phyloP scores from a whole-genome alignment of 2,329 filamentous ascomycete species.

The Colletotrichum zoysiae region DNA sequence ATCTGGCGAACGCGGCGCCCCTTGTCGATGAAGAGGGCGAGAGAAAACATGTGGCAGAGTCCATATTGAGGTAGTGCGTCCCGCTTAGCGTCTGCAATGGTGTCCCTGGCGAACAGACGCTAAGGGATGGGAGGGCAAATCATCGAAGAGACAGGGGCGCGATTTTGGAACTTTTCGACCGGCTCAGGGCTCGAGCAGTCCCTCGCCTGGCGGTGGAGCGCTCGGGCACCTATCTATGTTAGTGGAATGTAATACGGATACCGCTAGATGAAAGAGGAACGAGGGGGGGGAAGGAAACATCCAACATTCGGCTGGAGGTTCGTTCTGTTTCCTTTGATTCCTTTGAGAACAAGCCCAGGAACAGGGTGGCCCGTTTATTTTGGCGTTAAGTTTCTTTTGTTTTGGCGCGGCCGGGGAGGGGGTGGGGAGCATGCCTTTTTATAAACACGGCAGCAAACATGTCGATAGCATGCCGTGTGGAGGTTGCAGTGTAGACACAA shows the following conservation, averaged over 20 bases:
- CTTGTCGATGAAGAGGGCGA: slow-evolving; percentile 13
- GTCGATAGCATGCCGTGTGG: background rate
- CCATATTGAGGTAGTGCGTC: slow-evolving; percentile 27
- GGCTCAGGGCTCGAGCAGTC: slow-evolving; percentile 34
- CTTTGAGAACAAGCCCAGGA: slow-evolving; percentile 22
- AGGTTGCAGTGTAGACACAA: background rate
- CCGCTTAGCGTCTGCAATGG: slow-evolving; percentile 20
- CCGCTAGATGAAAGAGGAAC: background rate
- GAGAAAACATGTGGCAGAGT: slow-evolving; percentile 8
- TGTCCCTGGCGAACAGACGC: slow-evolving; percentile 39
- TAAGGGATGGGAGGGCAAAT: slow-evolving; percentile 12
- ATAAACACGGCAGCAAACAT: background rate
- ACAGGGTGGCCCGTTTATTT: slow-evolving; percentile 31
- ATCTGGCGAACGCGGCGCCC: background rate
- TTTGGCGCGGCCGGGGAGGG: slow-evolving; percentile 20
- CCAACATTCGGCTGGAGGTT: background rate
- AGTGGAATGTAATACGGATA: background rate
- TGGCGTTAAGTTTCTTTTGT: slow-evolving; percentile 25
- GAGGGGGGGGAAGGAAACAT: background rate
- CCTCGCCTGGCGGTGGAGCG: slow-evolving; percentile 29
- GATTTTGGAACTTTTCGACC: slow-evolving; percentile 8
- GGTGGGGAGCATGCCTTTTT: background rate
- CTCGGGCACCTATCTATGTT: slow-evolving; percentile 11
- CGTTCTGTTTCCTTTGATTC: background rate
- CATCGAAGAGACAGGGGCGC: slow-evolving; percentile 5